Conservation (phyloP, 2,329 filamentous ascomycete genomes). For the Fusarium torreyae region DNA sequence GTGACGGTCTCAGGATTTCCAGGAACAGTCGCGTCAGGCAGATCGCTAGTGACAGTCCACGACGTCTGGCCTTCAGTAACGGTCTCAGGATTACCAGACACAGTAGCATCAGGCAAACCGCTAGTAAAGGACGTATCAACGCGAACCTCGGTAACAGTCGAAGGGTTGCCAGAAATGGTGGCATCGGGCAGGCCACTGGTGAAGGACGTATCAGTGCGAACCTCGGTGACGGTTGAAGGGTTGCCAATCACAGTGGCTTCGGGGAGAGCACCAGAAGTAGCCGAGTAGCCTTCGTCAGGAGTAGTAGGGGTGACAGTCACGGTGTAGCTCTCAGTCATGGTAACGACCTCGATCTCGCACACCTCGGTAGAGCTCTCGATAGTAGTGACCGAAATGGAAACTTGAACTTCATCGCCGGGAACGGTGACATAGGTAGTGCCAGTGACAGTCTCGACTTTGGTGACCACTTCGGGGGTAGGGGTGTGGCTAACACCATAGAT, state of each 20-base stretch:
- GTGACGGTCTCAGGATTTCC: conserved; percentile 53
- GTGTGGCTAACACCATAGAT: conserved; percentile 52
- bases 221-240: conserved; percentile 53
- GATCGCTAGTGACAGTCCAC: conserved; percentile 48
- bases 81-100: conserved; percentile 49
- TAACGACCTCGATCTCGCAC: conserved; percentile 43
- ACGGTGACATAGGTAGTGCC: conserved; percentile 51
- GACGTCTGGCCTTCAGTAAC: conserved; percentile 51
- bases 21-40: conserved; percentile 54
- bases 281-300: conserved; percentile 20
- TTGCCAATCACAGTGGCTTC: conserved; percentile 49
- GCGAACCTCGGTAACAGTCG: conserved; percentile 50
- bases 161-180: conserved; percentile 52
- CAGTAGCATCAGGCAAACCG: conserved; percentile 43
- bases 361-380: conserved; percentile 45
- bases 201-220: conserved; percentile 49
- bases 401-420: conserved; percentile 43
- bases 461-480: conserved; percentile 36
- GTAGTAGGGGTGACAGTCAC: conserved; percentile 46
- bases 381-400: conserved; percentile 46
- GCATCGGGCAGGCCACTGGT: conserved; percentile 53
- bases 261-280: conserved; percentile 40
- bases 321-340: conserved; percentile 49
- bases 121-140: conserved; percentile 42
- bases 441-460: conserved; percentile 47